phyloP scores from a whole-genome alignment of 2,329 filamentous ascomycete species.

The Alternaria rosae region DNA sequence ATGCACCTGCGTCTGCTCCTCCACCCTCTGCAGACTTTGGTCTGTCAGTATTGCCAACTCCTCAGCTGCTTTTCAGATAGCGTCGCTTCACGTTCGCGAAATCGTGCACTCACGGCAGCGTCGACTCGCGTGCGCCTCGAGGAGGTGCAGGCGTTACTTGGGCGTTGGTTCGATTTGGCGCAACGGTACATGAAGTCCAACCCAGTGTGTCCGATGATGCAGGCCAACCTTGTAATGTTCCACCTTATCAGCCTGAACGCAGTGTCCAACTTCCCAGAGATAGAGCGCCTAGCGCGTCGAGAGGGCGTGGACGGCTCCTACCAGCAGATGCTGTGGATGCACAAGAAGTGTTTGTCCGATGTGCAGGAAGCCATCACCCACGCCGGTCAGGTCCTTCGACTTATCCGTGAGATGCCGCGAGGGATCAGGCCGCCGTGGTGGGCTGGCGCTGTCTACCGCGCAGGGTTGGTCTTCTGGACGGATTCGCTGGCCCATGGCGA shows the following conservation, averaged over 20 bases:
- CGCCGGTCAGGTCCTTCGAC: constrained; percentile 70
- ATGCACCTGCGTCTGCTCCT: constrained; percentile 71
- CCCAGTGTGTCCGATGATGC: constrained; percentile 65
- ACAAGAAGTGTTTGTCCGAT: constrained; percentile 70
- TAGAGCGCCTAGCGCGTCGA: constrained; percentile 70
- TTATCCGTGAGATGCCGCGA: constrained; percentile 66
- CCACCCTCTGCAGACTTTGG: constrained; percentile 71
- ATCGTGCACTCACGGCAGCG: constrained; percentile 63
- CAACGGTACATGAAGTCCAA: constrained; percentile 64
- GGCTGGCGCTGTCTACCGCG: constrained; percentile 74
- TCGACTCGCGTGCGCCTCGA: constrained; percentile 68
- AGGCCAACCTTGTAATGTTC: constrained; percentile 72
- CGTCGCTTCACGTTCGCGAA: constrained; percentile 55
- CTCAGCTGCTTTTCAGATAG: constrained; percentile 70
- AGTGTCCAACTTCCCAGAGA: constrained; percentile 71
- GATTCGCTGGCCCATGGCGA: constrained; percentile 65
- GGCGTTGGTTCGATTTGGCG: constrained; percentile 73
- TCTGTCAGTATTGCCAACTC: constrained; percentile 70
- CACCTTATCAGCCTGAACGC: constrained; percentile 75
- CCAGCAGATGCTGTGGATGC: constrained; percentile 62
- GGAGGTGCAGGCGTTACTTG: constrained; percentile 69
- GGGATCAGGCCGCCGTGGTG: constrained; percentile 73
- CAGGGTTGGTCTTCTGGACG: constrained; percentile 50
- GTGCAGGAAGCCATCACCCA: constrained; percentile 71
- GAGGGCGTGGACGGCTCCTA: constrained; percentile 65